A percentile compares a stretch with the other conserved stretches of the same genome.
Conservation (phyloP, 2,329 filamentous ascomycete species). For the Aspergillus quadricinctus region DNA sequence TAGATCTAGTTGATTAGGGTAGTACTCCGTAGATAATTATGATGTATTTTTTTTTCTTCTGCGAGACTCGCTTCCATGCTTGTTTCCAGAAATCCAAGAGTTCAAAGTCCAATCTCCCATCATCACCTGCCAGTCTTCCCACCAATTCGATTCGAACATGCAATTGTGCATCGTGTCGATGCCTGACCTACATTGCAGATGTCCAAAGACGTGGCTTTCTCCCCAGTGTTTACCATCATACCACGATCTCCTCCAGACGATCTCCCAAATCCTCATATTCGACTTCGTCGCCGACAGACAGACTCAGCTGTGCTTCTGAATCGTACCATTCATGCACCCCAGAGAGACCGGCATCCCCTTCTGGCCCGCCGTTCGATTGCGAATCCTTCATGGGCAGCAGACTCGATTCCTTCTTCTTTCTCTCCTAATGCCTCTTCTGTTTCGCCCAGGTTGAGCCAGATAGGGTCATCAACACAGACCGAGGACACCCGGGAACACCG, state of each 20-base stretch:
- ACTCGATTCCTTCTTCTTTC: neutral
- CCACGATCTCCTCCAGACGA: neutral
- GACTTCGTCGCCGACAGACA: slow-evolving; percentile 16
- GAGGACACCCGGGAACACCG: slow-evolving; percentile 1
- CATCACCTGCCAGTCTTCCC: neutral
- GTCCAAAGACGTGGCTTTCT: neutral
- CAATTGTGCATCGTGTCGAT: neutral
- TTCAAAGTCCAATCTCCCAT: neutral
- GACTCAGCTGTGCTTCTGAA: slow-evolving; percentile 13
- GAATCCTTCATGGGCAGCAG: slow-evolving; percentile 1
- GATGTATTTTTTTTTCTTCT: neutral
- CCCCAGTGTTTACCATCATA: slow-evolving; percentile 5
- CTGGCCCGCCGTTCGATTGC: slow-evolving; percentile 11
- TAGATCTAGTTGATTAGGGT: neutral
- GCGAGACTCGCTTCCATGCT: neutral
- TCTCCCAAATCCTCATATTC: neutral
- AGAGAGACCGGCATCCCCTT: slow-evolving; percentile 2
- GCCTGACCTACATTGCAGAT: neutral
- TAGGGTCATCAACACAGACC: slow-evolving; percentile 1
- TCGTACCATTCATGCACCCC: slow-evolving; percentile 12
- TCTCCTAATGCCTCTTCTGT: neutral
- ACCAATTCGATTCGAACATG: neutral
- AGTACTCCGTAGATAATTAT: neutral
- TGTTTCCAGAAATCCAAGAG: neutral
- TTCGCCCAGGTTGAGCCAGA: neutral